Evolutionary conservation across 192 early-diverging fungal genomes (phyloP).

Genomic region (Podila horticola): DNA sequence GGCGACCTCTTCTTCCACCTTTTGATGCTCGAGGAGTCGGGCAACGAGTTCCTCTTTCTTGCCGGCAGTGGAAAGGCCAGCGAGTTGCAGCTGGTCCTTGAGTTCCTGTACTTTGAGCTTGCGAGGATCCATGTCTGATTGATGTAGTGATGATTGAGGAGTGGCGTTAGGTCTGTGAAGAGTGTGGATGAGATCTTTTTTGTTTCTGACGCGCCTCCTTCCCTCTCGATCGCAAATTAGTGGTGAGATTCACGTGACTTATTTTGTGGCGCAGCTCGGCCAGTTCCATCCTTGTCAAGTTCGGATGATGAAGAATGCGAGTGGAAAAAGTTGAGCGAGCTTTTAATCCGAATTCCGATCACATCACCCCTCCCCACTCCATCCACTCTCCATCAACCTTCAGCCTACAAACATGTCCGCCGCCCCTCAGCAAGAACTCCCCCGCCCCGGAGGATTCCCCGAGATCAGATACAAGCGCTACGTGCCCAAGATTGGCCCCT

Average conservation of each 20-base stretch:
- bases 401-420: constrained; percentile 45
- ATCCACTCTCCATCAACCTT: neutral
- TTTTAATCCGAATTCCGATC: constrained; percentile 1
- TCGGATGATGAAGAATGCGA: too few relatives aligned
- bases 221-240: too few relatives aligned
- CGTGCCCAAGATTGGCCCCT: constrained; percentile 90
- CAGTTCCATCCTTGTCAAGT: too few relatives aligned
- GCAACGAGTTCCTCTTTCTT: constrained; percentile 76
- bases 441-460: constrained; percentile 83
- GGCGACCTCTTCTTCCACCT: constrained; percentile 48
- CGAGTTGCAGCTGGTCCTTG: constrained; percentile 65
- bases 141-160: neutral
- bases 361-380: neutral
- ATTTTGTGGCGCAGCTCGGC: too few relatives aligned
- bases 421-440: constrained; percentile 70
- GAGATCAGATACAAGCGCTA: constrained; percentile 90
- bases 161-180: neutral
- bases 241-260: too few relatives aligned
- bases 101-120: constrained; percentile 66
- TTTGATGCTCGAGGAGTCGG: constrained; percentile 65
- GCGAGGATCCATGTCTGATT: constrained; percentile 46
- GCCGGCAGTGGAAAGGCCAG: constrained; percentile 64
- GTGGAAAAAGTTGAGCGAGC: neutral
- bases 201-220: neutral
- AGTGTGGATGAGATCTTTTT: neutral